Evolutionary conservation across 129 eudicot genomes (phyloP), one percentile per base, ranked within the genome.

Genomic region (Lactuca sativa): DNA sequence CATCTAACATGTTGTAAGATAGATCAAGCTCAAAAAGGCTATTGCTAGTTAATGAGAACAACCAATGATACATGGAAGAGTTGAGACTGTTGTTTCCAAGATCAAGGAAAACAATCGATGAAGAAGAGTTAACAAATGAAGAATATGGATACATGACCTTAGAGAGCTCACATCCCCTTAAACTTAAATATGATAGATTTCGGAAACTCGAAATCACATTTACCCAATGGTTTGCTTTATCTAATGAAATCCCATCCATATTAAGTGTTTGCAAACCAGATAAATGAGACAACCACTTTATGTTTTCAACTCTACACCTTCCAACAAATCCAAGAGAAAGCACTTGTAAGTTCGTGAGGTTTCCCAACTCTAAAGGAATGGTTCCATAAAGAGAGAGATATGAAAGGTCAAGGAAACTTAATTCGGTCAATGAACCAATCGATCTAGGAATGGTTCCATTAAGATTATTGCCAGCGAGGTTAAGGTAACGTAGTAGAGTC

Each of bases 321-420:
- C 44, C 44, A 40, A 40, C 8, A 40, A 2, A 40, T 40, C 15
- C 41, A 18, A 33, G 36, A 17, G 9, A 41, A 14, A 70, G 64
- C 7, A 34, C 21, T 9, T 17, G 6, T 51, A 70, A 56, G 14
- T 70, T 56, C 0, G 66, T 7, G 38, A 70, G 66, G 53, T 70
- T 70, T 37, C 74, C 74, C 16, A 70, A 52, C 9, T 56, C 36
- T 5, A 9, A 4, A 18, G 74, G 74, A 55, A 70, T 12, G 48
- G 21, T 70, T 18, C 76, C 76, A 38, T 9, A 9, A 32, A 71
- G 49, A 16, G 21, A 21, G 14, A 31, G n/a, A 3, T 15, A 2
- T 14, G 59, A 43, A 13, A 71, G 58, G 59, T 59, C 55, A 16
- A 71, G 68, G n/a, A 47, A 37, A 13, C 12, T 11, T 21, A 59